These are phyloP conservation scores for Alternaria incomplexa DNA, from an alignment of 2,329 filamentous ascomycete genomes.

Conservation along the genomic window DNA sequence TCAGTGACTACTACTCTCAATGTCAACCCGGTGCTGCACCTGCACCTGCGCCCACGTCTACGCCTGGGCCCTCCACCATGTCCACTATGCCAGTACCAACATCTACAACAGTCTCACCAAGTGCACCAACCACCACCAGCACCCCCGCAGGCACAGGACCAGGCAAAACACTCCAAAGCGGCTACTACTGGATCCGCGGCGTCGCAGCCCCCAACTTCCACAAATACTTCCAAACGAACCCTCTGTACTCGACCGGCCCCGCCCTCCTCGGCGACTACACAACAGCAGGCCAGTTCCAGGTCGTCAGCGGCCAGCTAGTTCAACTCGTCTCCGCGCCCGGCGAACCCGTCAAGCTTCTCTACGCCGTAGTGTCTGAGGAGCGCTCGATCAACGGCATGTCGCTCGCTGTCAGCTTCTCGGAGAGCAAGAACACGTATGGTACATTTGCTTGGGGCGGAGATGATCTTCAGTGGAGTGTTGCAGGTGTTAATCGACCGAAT, in stretches of 20 bases:
- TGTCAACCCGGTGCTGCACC: constrained; percentile 48
- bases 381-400: constrained; percentile 43
- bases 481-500: constrained; percentile 60
- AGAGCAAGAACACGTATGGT: constrained; percentile 60
- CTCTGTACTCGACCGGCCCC: constrained; percentile 50
- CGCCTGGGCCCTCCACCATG: constrained; percentile 5
- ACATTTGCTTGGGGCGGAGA: constrained; percentile 66
- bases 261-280: constrained; percentile 60
- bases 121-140: constrained; percentile 29
- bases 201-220: constrained; percentile 63
- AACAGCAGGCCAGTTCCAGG: constrained; percentile 65
- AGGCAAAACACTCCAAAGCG: constrained; percentile 56
- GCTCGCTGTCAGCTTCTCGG: constrained; percentile 60
- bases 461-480: constrained; percentile 60
- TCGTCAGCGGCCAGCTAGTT: constrained; percentile 63
- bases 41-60: constrained; percentile 13
- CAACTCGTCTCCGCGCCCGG: constrained; percentile 59
- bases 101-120: constrained; percentile 13
- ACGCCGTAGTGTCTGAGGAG: constrained; percentile 37
- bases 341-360: constrained; percentile 51
- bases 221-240: constrained; percentile 49
- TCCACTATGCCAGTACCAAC: constrained; percentile 11
- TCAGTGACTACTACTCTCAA: constrained; percentile 48
- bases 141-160: constrained; percentile 43
- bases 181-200: constrained; percentile 65